A percentile compares a stretch with the other conserved stretches of the same genome.
phyloP scores from a whole-genome alignment of 1,139 yeast species.

The Ogataea hybrid region DNA sequence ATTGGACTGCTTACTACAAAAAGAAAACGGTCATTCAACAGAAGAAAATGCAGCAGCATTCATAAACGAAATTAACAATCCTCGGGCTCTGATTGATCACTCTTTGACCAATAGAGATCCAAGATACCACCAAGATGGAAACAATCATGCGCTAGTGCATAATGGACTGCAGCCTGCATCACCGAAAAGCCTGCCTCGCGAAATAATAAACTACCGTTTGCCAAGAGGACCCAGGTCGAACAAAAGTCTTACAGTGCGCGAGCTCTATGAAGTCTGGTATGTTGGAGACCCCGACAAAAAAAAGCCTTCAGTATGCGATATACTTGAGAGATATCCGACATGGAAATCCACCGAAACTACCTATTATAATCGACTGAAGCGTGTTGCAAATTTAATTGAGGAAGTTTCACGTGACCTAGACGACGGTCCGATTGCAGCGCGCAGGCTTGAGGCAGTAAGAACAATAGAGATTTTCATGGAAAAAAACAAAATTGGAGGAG shows the following conservation, averaged over 20 bases:
- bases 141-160: neutral
- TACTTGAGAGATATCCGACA: conserved; percentile 9
- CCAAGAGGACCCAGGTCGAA: conserved; percentile 17
- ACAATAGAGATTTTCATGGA: conserved; percentile 13
- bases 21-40: neutral
- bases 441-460: conserved; percentile 6
- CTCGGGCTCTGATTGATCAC: neutral
- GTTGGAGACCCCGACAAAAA: conserved; percentile 8
- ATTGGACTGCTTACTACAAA: neutral
- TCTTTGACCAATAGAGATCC: neutral
- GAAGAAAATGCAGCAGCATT: neutral
- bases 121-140: neutral
- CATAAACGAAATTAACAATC: neutral
- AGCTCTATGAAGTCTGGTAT: conserved; percentile 15
- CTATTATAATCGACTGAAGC: conserved; percentile 12
- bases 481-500: conserved; percentile 10
- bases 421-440: neutral
- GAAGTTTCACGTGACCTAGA: conserved; percentile 5
- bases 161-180: neutral
- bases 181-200: conserved; percentile 3
- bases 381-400: conserved; percentile 15
- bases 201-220: conserved; percentile 9
- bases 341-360: conserved; percentile 18
- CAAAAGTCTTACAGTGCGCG: conserved; percentile 11
- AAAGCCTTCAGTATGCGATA: conserved; percentile 11